Evolutionary conservation across 352 stramenopile species (phyloP), one percentile per base, ranked within the genome.

Genomic region (Aphanomyces stellatus): DNA sequence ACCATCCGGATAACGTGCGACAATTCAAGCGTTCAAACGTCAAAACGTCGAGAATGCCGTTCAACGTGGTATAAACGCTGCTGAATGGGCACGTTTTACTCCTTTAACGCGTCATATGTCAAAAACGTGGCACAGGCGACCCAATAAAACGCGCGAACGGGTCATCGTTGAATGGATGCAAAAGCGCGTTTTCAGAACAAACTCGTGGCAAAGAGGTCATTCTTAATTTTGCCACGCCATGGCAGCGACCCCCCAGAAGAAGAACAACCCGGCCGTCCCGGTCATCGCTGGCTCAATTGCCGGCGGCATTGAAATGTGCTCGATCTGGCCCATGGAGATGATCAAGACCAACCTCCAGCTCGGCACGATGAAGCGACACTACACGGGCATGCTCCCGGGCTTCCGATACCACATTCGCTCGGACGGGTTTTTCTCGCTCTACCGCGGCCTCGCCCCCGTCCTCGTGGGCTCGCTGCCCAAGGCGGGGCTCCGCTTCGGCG

Each of bases 401-500:
- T 92, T 92, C 57, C 74, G 72, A 49, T 90, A 90, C 68, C 83
- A 92, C 61, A 61, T 90, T 28, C 78, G 76, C 62, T 83, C 74
- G 13, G 81, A 88, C 57, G 83, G 83, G 22, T 69, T 83, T 4
- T 53, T 81, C 8, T 88, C 88, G 63, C 87, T 98, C 4, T 98
- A 98, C 70, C 86, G 95, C 62, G 96, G 95, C 24, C 80, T 99
- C 34, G 81, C 91, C 8, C 96, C 96, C 3, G 97, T 97, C 56
- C 79, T 99, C 27, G 79, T 99, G 33, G 94, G 93, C 25, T 96
- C 87, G 53, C 93, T 98, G 43, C 96, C 96, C 8, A 99, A 99
- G 71, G 94, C 96, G 6, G 95, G 95, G 11, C 98, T 99, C 57
- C 93, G 96, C 17, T 99, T 99, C 70, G 95, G 96, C 62, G 85